phyloP scores from a whole-genome alignment of 257 asterid genomes.

The Petrea volubilis region DNA sequence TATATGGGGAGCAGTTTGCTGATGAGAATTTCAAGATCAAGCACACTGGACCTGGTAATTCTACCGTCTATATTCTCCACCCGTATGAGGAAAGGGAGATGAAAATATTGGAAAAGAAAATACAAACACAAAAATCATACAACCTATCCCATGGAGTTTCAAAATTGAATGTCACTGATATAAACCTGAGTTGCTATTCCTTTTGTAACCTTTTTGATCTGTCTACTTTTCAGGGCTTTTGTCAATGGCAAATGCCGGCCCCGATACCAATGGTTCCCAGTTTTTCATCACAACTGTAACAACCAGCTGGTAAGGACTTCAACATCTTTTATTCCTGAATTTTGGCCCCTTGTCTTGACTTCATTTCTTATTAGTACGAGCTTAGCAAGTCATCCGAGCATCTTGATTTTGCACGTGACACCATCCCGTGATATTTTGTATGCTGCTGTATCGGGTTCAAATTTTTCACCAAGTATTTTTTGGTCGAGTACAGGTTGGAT shows the following conservation, averaged over 20 bases:
- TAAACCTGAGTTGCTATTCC: not conserved
- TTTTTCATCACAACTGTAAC: constrained; percentile 99
- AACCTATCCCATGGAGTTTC: not conserved
- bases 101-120: not conserved
- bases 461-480: too few relatives aligned
- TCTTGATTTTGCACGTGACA: not conserved
- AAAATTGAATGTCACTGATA: not conserved
- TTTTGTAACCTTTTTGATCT: not conserved
- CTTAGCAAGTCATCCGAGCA: not conserved
- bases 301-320: constrained; percentile 72
- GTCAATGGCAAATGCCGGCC: constrained; percentile 96
- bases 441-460: too few relatives aligned
- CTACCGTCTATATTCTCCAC: not conserved
- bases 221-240: constrained; percentile 50
- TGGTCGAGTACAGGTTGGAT: too few relatives aligned
- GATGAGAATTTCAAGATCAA: constrained; percentile 96
- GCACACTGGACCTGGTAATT: constrained; percentile 91
- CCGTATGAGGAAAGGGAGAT: not conserved
- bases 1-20: constrained; percentile 82
- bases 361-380: not conserved
- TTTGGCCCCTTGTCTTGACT: not conserved
- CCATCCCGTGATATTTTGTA: not conserved
- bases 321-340: not conserved
- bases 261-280: constrained; percentile 91
- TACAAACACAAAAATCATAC: not conserved